Evolutionary conservation across 768 basidiomycete genomes (phyloP).

Genomic region (Phylloporus sp.): DNA sequence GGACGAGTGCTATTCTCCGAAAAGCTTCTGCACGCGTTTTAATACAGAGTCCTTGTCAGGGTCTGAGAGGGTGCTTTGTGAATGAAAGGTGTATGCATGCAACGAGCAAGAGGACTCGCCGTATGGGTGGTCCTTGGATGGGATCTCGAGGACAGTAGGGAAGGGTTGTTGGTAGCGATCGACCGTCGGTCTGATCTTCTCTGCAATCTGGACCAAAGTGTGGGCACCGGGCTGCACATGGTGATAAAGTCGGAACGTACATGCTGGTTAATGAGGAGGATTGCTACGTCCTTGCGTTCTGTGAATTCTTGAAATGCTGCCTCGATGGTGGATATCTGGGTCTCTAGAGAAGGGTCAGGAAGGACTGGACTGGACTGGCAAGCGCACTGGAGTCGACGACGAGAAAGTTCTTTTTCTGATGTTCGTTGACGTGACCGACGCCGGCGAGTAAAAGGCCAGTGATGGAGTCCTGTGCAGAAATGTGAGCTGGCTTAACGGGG

Average conservation of each 20-base stretch:
- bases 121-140: slow-evolving; percentile 97
- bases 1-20: slow-evolving; percentile 65
- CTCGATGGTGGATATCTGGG: slow-evolving; percentile 86
- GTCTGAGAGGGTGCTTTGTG: slow-evolving; percentile 46
- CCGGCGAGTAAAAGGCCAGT: slow-evolving; percentile 95
- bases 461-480: slow-evolving; percentile 77
- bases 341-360: slow-evolving; percentile 52
- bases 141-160: slow-evolving; percentile 95
- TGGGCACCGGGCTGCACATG: slow-evolving; percentile 3
- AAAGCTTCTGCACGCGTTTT: slow-evolving; percentile 94
- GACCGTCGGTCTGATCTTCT: slow-evolving; percentile 92
- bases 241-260: slow-evolving; percentile 41
- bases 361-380: slow-evolving; percentile 1
- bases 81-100: slow-evolving; percentile 10
- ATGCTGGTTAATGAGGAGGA: slow-evolving; percentile 97
- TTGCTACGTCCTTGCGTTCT: slow-evolving; percentile 90
- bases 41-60: slow-evolving; percentile 93
- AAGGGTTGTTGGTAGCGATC: slow-evolving; percentile 96
- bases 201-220: slow-evolving; percentile 66
- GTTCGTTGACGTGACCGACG: slow-evolving; percentile 83
- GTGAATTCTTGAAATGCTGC: slow-evolving; percentile 92
- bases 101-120: slow-evolving; percentile 45
- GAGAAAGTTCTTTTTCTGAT: slow-evolving; percentile 96
- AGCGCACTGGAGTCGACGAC: slow-evolving; percentile 90
- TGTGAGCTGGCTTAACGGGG: slow-evolving; percentile 7